Percentiles rank a stretch among this genome's conserved stretches.
Evolutionary conservation across 1,284 basidiomycete genomes (phyloP).

Genomic region (Mixia osmundae): DNA sequence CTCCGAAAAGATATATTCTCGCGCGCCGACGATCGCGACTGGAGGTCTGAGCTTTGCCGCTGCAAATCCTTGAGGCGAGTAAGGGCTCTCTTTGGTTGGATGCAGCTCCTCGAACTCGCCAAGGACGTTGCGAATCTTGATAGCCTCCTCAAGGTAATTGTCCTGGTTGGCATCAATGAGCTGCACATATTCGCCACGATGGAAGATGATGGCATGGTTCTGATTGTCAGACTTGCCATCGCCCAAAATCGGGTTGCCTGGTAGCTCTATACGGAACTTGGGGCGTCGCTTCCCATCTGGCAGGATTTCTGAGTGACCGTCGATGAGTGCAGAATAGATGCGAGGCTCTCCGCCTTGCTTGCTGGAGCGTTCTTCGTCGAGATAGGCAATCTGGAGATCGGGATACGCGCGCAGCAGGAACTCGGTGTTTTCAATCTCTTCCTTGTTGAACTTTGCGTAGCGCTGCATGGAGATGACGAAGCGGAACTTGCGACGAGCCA

Average conservation of each 20-base stretch:
- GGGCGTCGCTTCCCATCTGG: conserved; percentile 70
- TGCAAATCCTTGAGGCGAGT: conserved; percentile 31
- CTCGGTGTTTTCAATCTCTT: conserved; percentile 96
- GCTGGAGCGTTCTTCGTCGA: conserved; percentile 75
- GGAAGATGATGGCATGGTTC: conserved; percentile 98
- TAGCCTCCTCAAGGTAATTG: conserved; percentile 97
- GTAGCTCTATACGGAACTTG: conserved; percentile 95
- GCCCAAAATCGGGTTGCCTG: conserved; percentile 94
- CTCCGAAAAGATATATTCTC: conserved; percentile 99
- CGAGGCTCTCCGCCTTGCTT: conserved; percentile 89
- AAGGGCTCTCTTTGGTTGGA: conserved; percentile 67
- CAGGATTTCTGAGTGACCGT: conserved; percentile 89
- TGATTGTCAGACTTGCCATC: conserved; percentile 99
- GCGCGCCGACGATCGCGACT: conserved; percentile 90
- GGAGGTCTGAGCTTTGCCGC: conserved; percentile 33
- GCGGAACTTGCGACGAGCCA: conserved; percentile 97
- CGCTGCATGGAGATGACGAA: conserved; percentile 99
- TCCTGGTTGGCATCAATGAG: conserved; percentile 99
- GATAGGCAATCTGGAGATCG: conserved; percentile 91
- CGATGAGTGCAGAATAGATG: conserved; percentile 86
- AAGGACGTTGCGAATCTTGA: conserved; percentile 96
- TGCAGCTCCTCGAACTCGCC: conserved; percentile 92
- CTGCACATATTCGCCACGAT: conserved; percentile 95
- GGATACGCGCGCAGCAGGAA: conserved; percentile 97
- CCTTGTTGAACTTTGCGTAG: conserved; percentile 98